Evolutionary conservation across 108 stramenopile genomes (phyloP).

Genomic region (Cyclotella cryptica): DNA sequence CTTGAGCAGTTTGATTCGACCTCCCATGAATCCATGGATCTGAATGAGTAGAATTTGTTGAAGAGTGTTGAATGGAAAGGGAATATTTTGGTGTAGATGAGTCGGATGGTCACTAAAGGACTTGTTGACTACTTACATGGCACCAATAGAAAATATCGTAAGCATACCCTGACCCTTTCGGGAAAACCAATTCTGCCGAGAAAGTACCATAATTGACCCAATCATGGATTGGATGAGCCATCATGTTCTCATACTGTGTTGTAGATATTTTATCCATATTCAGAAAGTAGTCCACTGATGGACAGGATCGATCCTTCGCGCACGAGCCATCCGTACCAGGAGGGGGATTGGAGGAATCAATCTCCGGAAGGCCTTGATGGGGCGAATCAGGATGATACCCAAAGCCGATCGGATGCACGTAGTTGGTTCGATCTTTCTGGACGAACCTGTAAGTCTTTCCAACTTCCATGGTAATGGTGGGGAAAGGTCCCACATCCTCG

Average conservation of each 20-base stretch:
- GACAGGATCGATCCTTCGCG: slow-evolving; percentile 45
- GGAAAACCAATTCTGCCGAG: background rate
- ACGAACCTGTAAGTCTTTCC: slow-evolving; percentile 83
- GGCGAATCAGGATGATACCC: slow-evolving; percentile 89
- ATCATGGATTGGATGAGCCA: slow-evolving; percentile 57
- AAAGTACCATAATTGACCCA: slow-evolving; percentile 10
- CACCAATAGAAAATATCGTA: slow-evolving; percentile 20
- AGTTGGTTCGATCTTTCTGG: slow-evolving; percentile 61
- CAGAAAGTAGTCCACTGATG: slow-evolving; percentile 77
- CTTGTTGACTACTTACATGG: background rate
- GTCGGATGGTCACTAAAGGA: background rate
- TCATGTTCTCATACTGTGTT: slow-evolving; percentile 79
- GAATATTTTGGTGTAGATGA: slow-evolving; percentile 2
- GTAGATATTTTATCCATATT: slow-evolving; percentile 81
- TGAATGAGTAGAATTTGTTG: slow-evolving; percentile 7
- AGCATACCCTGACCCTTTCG: background rate
- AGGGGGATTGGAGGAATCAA: slow-evolving; percentile 58
- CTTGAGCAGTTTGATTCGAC: slow-evolving; percentile 76
- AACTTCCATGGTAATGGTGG: slow-evolving; percentile 78
- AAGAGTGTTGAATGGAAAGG: background rate
- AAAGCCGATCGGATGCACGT: slow-evolving; percentile 89
- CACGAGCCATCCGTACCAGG: slow-evolving; percentile 23
- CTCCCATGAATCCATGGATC: slow-evolving; percentile 72
- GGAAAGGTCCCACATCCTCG: slow-evolving; percentile 62
- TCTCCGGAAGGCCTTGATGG: slow-evolving; percentile 75